Evolutionary conservation across 2,329 filamentous ascomycete species (phyloP).

Genomic region (Coniochaeta prunicola): DNA sequence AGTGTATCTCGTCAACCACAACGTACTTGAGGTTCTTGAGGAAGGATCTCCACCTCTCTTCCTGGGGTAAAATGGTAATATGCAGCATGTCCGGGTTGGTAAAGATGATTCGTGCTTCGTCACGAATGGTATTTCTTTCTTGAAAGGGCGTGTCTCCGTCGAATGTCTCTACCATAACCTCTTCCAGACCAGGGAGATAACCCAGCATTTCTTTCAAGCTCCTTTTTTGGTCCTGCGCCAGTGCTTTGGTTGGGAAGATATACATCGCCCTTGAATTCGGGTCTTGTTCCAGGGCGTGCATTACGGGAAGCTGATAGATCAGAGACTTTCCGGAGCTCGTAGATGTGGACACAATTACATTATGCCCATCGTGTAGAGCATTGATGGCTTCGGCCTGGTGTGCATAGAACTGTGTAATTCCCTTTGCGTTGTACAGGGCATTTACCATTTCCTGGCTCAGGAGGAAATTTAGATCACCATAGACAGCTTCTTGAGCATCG

Average conservation of each 20-base stretch:
- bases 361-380: conserved; percentile 67
- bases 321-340: conserved; percentile 95
- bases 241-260: conserved; percentile 94
- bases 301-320: conserved; percentile 93
- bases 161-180: conserved; percentile 81
- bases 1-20: conserved; percentile 86
- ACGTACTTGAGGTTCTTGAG: conserved; percentile 86
- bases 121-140: conserved; percentile 71
- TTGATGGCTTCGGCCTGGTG: conserved; percentile 96
- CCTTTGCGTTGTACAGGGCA: conserved; percentile 84
- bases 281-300: conserved; percentile 79
- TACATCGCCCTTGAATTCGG: conserved; percentile 80
- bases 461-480: conserved; percentile 76
- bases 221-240: conserved; percentile 88
- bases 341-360: conserved; percentile 90
- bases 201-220: conserved; percentile 78
- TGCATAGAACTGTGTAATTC: conserved; percentile 78
- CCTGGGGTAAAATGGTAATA: conserved; percentile 85
- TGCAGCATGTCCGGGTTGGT: conserved; percentile 99
- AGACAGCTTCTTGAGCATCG: conserved; percentile 73
- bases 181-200: conserved; percentile 71
- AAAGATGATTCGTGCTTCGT: conserved; percentile 88
- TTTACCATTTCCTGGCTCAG: conserved; percentile 93
- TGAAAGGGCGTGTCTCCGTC: conserved; percentile 88
- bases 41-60: conserved; percentile 82